Conservation (phyloP, 176 grass and related monocot species). For the Oryza glumipatula region DNA sequence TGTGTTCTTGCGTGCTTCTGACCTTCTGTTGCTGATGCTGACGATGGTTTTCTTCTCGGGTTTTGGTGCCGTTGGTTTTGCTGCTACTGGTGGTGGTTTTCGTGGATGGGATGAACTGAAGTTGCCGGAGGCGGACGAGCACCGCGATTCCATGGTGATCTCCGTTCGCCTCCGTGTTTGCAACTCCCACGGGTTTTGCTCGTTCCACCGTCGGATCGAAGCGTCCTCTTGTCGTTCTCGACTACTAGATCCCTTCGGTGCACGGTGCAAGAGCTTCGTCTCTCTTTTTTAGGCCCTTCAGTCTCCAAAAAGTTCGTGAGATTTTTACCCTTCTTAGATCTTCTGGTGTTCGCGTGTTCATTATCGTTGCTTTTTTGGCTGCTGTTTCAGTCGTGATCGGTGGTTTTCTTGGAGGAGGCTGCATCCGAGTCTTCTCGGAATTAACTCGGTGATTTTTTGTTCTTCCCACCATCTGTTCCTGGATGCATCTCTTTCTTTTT, state of each 20-base stretch:
- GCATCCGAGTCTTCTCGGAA: background rate
- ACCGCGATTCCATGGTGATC: constrained; percentile 20
- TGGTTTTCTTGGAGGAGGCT: background rate
- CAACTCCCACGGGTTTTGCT: background rate
- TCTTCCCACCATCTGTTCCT: constrained; percentile 21
- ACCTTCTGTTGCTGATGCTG: background rate
- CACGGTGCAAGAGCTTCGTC: background rate
- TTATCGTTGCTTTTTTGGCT: background rate
- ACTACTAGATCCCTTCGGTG: background rate
- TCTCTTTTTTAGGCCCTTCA: background rate
- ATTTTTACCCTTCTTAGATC: background rate
- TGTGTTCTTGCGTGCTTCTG: background rate
- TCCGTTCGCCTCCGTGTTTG: constrained; percentile 2
- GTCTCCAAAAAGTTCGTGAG: background rate
- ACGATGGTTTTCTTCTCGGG: background rate
- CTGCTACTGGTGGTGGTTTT: constrained; percentile 16
- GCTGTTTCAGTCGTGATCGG: background rate
- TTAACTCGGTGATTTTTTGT: background rate
- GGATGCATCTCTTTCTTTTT: background rate
- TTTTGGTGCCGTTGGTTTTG: background rate
- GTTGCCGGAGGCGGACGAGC: background rate
- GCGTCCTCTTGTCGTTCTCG: background rate
- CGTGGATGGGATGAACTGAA: background rate
- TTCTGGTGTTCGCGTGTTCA: background rate
- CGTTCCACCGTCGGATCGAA: background rate